Conservation (phyloP, 768 basidiomycete genomes). For the Pleurotus ostreatus region DNA sequence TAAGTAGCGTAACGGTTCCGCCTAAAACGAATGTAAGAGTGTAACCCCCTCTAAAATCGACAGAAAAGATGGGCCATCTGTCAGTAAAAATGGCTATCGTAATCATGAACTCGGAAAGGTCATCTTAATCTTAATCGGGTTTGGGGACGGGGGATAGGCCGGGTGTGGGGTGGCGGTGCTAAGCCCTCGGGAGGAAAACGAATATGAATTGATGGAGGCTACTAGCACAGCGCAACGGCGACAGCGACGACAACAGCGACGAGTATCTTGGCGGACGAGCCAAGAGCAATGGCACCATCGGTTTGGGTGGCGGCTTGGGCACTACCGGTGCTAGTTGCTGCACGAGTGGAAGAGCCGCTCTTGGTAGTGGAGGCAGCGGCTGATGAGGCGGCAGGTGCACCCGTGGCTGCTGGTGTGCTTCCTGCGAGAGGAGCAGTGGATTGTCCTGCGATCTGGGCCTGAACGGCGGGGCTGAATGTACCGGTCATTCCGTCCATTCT, state of each 20-base stretch:
- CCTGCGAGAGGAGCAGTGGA: slow-evolving; percentile 53
- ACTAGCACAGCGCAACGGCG: slow-evolving; percentile 6
- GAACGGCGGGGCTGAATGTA: slow-evolving; percentile 50
- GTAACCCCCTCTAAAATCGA: background rate
- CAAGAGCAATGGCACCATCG: slow-evolving; percentile 6
- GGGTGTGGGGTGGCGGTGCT: background rate
- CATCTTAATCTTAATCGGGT: background rate
- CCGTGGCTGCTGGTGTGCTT: slow-evolving; percentile 23
- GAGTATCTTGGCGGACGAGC: background rate
- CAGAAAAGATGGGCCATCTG: background rate
- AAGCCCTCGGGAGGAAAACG: background rate
- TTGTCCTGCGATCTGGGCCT: slow-evolving; percentile 58
- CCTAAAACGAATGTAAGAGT: slow-evolving; percentile 5
- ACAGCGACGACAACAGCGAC: slow-evolving; percentile 3
- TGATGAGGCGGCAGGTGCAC: slow-evolving; percentile 18
- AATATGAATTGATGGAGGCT: background rate
- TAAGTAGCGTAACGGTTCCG: background rate
- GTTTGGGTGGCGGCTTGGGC: slow-evolving; percentile 2
- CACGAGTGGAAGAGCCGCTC: slow-evolving; percentile 6
- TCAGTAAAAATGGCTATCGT: background rate
- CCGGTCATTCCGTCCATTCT: slow-evolving; percentile 74
- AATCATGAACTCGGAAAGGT: background rate
- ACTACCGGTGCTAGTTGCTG: background rate
- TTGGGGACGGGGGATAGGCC: slow-evolving; percentile 2
- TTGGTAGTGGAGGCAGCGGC: slow-evolving; percentile 16